phyloP scores from a whole-genome alignment of 2,329 filamentous ascomycete genomes.

The Tolypocladium cylindrosporum region DNA sequence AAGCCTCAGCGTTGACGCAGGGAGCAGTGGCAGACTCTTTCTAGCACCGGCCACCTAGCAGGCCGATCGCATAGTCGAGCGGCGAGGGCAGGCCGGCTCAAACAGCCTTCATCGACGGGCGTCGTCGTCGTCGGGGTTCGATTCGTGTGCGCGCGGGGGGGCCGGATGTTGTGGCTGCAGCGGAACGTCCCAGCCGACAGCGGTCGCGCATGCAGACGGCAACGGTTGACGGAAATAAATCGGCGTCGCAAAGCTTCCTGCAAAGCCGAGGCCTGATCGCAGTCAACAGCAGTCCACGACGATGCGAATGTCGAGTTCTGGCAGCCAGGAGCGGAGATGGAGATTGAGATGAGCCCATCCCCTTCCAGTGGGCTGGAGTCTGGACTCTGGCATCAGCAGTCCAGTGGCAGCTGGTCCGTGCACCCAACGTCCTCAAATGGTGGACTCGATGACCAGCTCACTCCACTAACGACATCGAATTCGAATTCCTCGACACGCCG shows the following conservation, averaged over 20 bases:
- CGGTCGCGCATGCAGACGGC: neutral
- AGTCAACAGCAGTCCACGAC: neutral
- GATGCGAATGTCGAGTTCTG: neutral
- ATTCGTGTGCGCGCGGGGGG: neutral
- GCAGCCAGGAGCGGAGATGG: neutral
- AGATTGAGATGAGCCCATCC: neutral
- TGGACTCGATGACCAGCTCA: neutral
- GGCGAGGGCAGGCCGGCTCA: slow-evolving; percentile 13
- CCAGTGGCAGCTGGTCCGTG: slow-evolving; percentile 2
- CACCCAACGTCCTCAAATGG: neutral
- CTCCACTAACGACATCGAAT: neutral
- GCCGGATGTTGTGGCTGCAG: neutral
- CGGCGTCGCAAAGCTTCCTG: neutral
- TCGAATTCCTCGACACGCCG: slow-evolving; percentile 1
- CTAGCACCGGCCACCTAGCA: slow-evolving; percentile 14
- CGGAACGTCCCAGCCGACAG: neutral
- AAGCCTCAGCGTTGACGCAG: neutral
- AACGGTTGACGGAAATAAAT: neutral
- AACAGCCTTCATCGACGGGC: slow-evolving; percentile 15
- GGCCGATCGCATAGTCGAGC: slow-evolving; percentile 21
- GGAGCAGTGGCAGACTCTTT: neutral
- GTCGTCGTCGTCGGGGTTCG: neutral
- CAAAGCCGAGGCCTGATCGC: neutral
- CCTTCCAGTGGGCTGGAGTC: neutral
- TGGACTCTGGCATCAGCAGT: neutral